A percentile compares a stretch with the other conserved stretches of the same genome.
Conservation (phyloP, 1,284 basidiomycete genomes). For the Amylostereum areolatum region DNA sequence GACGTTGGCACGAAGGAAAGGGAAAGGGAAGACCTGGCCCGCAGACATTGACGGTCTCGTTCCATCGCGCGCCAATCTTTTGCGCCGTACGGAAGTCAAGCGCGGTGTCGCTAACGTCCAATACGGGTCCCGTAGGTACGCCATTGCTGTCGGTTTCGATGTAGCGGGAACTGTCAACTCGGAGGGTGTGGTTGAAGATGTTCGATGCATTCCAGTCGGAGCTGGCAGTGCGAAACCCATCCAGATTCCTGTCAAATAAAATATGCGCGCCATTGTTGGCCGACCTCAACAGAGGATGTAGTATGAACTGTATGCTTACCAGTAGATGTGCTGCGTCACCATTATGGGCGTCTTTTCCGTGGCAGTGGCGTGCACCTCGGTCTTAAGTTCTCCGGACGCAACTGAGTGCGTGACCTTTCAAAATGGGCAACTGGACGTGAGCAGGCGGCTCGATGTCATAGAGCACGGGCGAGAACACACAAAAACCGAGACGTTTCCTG, state of each 20-base stretch:
- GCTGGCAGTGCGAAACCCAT: conserved; percentile 41
- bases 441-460: too few relatives aligned
- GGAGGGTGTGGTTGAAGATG: conserved; percentile 39
- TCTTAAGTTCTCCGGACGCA: conserved; percentile 38
- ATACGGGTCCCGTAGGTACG: conserved; percentile 45
- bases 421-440: not conserved
- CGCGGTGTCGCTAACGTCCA: conserved; percentile 31
- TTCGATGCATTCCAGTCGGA: conserved; percentile 12
- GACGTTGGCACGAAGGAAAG: not conserved
- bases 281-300: not conserved
- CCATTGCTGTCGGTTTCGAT: conserved; percentile 39
- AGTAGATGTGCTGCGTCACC: conserved; percentile 51
- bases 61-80: conserved; percentile 35
- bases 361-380: conserved; percentile 38
- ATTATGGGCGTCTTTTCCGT: conserved; percentile 53
- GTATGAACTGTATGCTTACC: conserved; percentile 23
- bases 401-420: conserved; percentile 45
- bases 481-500: conserved; percentile 41
- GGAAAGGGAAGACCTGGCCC: conserved; percentile 24
- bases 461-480: conserved; percentile 21
- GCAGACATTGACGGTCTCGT: conserved; percentile 34
- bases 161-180: conserved; percentile 34
- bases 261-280: too few relatives aligned
- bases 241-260: conserved; percentile 37
- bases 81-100: conserved; percentile 41